phyloP scores from a whole-genome alignment of 2,329 filamentous ascomycete genomes.

The Fusarium napiforme region DNA sequence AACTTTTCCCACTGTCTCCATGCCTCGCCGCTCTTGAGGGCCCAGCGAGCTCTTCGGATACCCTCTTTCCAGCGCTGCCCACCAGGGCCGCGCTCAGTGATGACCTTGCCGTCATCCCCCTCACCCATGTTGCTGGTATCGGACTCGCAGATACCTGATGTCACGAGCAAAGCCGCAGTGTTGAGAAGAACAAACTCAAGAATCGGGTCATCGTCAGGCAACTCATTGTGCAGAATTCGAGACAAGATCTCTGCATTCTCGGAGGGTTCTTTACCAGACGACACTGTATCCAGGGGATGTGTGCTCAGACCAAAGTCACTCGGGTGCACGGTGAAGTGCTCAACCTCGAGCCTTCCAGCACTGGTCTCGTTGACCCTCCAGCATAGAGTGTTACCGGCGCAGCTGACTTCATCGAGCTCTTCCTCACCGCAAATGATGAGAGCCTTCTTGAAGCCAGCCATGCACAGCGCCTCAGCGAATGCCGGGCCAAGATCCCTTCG shows the following conservation, averaged over 20 bases:
- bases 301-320: constrained; percentile 85
- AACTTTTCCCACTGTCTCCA: constrained; percentile 85
- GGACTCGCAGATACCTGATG: constrained; percentile 86
- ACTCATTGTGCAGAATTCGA: constrained; percentile 77
- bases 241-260: constrained; percentile 90
- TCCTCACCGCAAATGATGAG: constrained; percentile 94
- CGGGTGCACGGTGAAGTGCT: constrained; percentile 82
- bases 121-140: constrained; percentile 82
- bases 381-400: constrained; percentile 87
- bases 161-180: constrained; percentile 86
- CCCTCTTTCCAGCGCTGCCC: constrained; percentile 96
- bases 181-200: constrained; percentile 96
- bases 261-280: constrained; percentile 83
- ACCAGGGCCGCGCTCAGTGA: constrained; percentile 84
- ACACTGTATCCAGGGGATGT: constrained; percentile 81
- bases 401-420: constrained; percentile 94
- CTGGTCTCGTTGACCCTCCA: constrained; percentile 76
- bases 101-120: constrained; percentile 82
- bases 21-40: constrained; percentile 86
- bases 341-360: constrained; percentile 63
- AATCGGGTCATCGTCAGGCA: constrained; percentile 82
- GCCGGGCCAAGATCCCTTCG: constrained; percentile 86
- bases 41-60: constrained; percentile 86
- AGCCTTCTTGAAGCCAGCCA: constrained; percentile 83
- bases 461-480: constrained; percentile 84